Percentiles rank a stretch among this genome's conserved stretches.
These are phyloP conservation scores for Vicia sativa DNA, from an alignment of 306 rosid genomes.

Conservation along the genomic window DNA sequence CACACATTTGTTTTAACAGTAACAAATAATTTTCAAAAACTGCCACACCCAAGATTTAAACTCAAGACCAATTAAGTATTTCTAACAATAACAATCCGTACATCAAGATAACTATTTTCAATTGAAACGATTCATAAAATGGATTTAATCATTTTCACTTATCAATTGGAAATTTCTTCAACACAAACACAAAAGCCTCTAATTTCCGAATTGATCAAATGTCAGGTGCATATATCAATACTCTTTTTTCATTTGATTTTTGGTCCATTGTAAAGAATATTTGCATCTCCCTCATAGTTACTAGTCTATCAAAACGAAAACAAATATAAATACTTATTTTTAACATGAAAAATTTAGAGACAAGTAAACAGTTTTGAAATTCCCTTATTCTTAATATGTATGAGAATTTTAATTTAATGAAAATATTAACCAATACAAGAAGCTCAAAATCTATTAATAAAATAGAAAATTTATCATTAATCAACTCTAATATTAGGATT, in stretches of 20 bases:
- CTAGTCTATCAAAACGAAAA: neutral
- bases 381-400: neutral
- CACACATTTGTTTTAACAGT: no score
- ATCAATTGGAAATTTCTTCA: no score
- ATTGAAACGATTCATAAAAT: no score
- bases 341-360: neutral
- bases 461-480: neutral
- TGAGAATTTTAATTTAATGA: neutral
- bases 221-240: neutral
- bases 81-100: no score
- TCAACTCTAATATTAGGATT: constrained; percentile 23
- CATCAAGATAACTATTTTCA: no score
- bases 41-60: no score
- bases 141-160: no score
- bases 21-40: no score
- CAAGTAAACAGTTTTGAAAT: neutral
- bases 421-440: constrained; percentile 39
- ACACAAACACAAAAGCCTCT: no score
- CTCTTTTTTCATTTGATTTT: neutral
- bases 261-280: neutral
- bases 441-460: neutral
- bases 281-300: neutral
- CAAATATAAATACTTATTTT: neutral
- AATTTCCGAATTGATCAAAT: neutral
- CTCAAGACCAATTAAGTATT: no score